Conservation (phyloP, 2,329 filamentous ascomycete species). For the Aspergillus hortae region DNA sequence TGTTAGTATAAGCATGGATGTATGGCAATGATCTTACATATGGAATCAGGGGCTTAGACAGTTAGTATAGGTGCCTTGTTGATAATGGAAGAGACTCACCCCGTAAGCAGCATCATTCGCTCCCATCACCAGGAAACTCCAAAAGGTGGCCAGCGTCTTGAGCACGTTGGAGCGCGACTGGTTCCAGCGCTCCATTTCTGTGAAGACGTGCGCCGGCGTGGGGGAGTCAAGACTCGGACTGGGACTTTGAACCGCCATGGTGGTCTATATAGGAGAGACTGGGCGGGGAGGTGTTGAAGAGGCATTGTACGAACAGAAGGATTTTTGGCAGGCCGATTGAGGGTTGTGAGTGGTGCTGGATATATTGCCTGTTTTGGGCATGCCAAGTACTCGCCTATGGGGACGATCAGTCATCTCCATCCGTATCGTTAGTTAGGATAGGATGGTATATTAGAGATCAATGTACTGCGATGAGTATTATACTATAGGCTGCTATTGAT, state of each 20-base stretch:
- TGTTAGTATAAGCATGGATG: neutral
- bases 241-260: neutral
- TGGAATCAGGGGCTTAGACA: conserved; percentile 42
- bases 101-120: conserved; percentile 59
- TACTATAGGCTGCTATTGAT: no score
- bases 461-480: no score
- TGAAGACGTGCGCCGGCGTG: neutral
- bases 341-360: neutral
- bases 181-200: conserved; percentile 40
- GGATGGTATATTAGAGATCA: no score
- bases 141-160: conserved; percentile 54
- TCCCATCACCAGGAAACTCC: conserved; percentile 56
- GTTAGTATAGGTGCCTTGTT: neutral
- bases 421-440: no score
- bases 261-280: neutral
- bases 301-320: neutral
- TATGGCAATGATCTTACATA: conserved; percentile 41
- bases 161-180: conserved; percentile 47
- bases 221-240: neutral
- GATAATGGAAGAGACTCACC: conserved; percentile 35
- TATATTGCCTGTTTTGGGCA: neutral
- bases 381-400: neutral
- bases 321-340: neutral
- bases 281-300: neutral
- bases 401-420: no score